Evolutionary conservation across 768 basidiomycete species (phyloP).

Genomic region (Lanmaoa rubissima): DNA sequence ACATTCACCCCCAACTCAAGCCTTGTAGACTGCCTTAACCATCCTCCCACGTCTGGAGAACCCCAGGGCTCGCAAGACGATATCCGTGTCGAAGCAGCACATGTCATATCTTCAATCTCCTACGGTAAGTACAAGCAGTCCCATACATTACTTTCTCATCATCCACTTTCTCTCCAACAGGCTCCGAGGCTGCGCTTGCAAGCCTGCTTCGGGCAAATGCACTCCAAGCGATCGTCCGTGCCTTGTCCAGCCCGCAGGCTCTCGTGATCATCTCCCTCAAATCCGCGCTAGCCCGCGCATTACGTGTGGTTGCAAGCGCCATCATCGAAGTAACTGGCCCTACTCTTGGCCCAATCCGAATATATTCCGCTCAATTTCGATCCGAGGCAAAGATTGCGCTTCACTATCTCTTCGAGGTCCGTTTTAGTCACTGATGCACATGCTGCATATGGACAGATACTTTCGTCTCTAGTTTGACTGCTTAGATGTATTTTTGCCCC

Average conservation of each 20-base stretch:
- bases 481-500: slow-evolving; percentile 65
- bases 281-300: slow-evolving; percentile 59
- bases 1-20: slow-evolving; percentile 33
- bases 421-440: not conserved
- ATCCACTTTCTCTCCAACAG: slow-evolving; percentile 29
- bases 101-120: slow-evolving; percentile 70
- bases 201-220: slow-evolving; percentile 58
- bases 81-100: slow-evolving; percentile 69
- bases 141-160: not conserved
- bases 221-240: slow-evolving; percentile 58
- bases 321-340: slow-evolving; percentile 71
- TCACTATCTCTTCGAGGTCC: slow-evolving; percentile 60
- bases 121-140: slow-evolving; percentile 45
- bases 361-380: slow-evolving; percentile 36
- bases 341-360: slow-evolving; percentile 58
- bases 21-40: slow-evolving; percentile 60
- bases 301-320: slow-evolving; percentile 57
- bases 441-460: not conserved
- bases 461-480: slow-evolving; percentile 45
- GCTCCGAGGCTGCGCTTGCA: slow-evolving; percentile 59
- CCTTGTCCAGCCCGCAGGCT: slow-evolving; percentile 45
- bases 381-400: slow-evolving; percentile 56
- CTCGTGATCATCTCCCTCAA: slow-evolving; percentile 42
- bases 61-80: slow-evolving; percentile 44
- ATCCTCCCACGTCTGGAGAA: slow-evolving; percentile 32